Evolutionary conservation across 2,329 filamentous ascomycete genomes (phyloP).

Genomic region (Grosmannia clavigera): DNA sequence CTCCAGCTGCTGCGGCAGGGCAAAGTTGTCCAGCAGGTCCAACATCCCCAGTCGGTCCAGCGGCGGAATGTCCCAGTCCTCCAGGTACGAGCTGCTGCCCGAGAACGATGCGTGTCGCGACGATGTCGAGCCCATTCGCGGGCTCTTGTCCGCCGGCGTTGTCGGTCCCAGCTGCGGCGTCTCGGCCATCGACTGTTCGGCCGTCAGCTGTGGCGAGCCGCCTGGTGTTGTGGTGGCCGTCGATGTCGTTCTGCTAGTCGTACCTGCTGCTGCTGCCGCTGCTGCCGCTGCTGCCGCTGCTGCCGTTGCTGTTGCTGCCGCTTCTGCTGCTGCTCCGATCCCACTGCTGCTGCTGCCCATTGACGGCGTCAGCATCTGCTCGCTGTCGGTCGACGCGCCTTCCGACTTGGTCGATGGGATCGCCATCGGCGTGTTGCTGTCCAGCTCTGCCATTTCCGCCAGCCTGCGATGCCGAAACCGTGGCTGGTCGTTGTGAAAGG

Average conservation of each 20-base stretch:
- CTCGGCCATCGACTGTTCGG: conserved; percentile 27
- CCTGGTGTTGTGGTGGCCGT: conserved; percentile 2
- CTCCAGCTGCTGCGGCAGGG: conserved; percentile 79
- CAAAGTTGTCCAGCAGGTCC: conserved; percentile 88
- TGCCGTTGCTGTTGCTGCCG: background rate
- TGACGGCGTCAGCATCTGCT: conserved; percentile 29
- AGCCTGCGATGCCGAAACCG: conserved; percentile 22
- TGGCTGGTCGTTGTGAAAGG: conserved; percentile 26
- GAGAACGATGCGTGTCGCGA: conserved; percentile 74
- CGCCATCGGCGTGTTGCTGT: conserved; percentile 1
- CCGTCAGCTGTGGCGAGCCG: conserved; percentile 32
- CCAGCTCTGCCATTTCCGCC: conserved; percentile 31
- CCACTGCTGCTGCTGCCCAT: conserved; percentile 17
- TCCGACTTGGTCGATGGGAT: conserved; percentile 21
- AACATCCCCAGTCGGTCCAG: conserved; percentile 84
- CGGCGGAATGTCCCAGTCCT: conserved; percentile 83
- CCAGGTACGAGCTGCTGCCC: conserved; percentile 73
- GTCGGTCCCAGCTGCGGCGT: conserved; percentile 38
- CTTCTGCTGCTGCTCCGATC: background rate
- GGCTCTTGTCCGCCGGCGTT: conserved; percentile 4
- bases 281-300: background rate
- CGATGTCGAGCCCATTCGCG: conserved; percentile 30
- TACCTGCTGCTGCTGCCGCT: background rate
- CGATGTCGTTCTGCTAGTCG: background rate
- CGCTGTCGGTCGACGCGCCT: conserved; percentile 28